phyloP scores from a whole-genome alignment of 305 asterid species.

The Fraxinus dipetala region DNA sequence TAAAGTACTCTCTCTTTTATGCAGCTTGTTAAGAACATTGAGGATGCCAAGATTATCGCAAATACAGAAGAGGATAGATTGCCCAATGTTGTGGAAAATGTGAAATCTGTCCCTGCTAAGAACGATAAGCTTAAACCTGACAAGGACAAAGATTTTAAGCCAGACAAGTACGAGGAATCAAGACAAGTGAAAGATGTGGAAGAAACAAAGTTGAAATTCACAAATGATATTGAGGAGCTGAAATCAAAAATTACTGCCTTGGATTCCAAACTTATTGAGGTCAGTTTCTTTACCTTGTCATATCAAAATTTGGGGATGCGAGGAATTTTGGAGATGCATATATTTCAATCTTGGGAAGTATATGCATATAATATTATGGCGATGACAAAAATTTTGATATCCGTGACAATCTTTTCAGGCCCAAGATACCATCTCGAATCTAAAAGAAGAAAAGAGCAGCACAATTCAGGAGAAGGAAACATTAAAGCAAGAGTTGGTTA shows the following conservation, averaged over 20 bases:
- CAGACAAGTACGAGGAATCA: conserved; percentile 30
- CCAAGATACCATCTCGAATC: conserved; percentile 47
- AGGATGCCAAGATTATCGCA: conserved; percentile 34
- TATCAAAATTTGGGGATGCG: conserved; percentile 14
- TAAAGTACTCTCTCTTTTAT: conserved; percentile 17
- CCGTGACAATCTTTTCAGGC: conserved; percentile 43
- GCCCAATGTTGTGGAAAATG: conserved; percentile 29
- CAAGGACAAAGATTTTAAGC: conserved; percentile 18
- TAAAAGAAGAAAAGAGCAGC: conserved; percentile 51
- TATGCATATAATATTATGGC: neutral
- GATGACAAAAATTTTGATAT: conserved; percentile 7
- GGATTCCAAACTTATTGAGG: conserved; percentile 68
- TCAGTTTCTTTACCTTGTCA: conserved; percentile 30
- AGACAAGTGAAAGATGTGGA: conserved; percentile 41
- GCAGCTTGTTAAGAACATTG: conserved; percentile 40
- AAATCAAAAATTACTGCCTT: conserved; percentile 46
- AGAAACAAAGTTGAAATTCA: conserved; percentile 40
- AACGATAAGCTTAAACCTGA: conserved; percentile 18
- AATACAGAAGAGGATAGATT: conserved; percentile 38
- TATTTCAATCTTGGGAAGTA: neutral
- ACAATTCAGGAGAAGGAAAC: conserved; percentile 39
- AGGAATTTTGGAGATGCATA: conserved; percentile 8
- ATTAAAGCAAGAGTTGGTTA: conserved; percentile 60
- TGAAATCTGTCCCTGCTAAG: conserved; percentile 32
- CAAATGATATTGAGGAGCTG: conserved; percentile 51